Percentiles rank a stretch among this genome's conserved stretches.
phyloP scores from a whole-genome alignment of 495 filamentous ascomycete species.

The Aspergillus saccharolyticus region DNA sequence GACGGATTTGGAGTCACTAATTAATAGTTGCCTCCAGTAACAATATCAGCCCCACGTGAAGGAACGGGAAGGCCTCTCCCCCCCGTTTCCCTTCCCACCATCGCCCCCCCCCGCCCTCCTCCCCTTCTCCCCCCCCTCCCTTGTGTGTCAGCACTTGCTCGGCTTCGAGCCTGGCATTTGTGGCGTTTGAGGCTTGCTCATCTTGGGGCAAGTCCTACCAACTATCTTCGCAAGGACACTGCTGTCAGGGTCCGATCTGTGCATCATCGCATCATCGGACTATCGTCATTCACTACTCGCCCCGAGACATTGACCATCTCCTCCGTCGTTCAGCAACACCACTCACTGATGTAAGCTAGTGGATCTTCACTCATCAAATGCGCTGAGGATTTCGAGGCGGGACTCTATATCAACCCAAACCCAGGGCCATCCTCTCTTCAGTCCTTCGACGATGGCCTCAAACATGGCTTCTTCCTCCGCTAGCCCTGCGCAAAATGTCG shows the following conservation, averaged over 20 bases:
- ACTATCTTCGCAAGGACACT: no score
- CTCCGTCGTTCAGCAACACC: no score
- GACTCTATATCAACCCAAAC: background rate
- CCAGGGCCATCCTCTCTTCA: background rate
- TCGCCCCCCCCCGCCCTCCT: background rate
- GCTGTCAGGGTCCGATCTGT: no score
- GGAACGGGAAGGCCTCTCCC: no score
- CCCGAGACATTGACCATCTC: no score
- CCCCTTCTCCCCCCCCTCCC: background rate
- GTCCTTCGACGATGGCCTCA: background rate
- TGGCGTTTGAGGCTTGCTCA: no score
- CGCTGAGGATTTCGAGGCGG: background rate
- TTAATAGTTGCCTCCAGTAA: no score
- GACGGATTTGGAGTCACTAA: no score
- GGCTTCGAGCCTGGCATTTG: no score
- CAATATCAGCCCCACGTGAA: no score
- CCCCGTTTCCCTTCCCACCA: background rate
- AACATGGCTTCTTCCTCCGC: background rate
- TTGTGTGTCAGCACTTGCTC: background rate
- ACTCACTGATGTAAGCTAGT: background rate
- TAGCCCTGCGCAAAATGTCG: background rate
- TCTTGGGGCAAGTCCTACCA: no score
- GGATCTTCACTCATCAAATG: background rate
- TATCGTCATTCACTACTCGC: background rate
- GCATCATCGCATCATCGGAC: background rate